A percentile compares a stretch with the other conserved stretches of the same genome.
These are phyloP conservation scores for Magnolia sinica DNA, from an alignment of 164 flowering plant genomes.

Conservation along the genomic window DNA sequence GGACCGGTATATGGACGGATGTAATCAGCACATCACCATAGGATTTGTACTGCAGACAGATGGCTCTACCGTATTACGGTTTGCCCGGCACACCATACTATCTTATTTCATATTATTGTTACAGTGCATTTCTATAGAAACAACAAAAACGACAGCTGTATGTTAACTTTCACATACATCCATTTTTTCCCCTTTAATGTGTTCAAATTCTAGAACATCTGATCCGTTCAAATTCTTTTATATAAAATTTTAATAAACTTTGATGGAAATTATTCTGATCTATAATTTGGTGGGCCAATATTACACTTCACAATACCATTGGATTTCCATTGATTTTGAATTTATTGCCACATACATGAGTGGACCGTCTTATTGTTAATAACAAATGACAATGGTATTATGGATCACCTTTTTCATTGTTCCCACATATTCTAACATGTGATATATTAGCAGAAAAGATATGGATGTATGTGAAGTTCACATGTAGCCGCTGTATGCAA, in stretches of 20 bases:
- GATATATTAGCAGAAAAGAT: no score
- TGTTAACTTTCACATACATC: not conserved
- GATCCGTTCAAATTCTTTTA: not conserved
- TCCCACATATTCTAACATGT: no score
- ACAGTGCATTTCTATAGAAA: not conserved
- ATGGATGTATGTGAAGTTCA: not conserved
- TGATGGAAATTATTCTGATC: no score
- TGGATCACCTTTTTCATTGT: not conserved
- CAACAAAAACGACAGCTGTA: not conserved
- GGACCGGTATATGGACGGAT: not conserved
- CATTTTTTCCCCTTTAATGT: not conserved
- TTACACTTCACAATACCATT: not conserved
- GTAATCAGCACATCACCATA: not conserved
- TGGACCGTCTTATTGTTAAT: not conserved
- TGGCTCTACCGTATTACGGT: no score
- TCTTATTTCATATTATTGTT: not conserved
- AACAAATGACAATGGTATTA: not conserved
- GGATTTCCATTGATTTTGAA: not conserved
- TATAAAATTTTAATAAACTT: no score
- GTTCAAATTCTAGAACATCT: not conserved
- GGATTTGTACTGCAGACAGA: not conserved
- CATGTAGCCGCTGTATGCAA: not conserved
- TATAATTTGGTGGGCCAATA: no score
- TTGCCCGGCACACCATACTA: no score
- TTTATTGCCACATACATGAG: no score